A percentile compares a stretch with the other conserved stretches of the same genome.
Conservation (phyloP, 2,329 filamentous ascomycete species). For the Sporothrix schenckii region DNA sequence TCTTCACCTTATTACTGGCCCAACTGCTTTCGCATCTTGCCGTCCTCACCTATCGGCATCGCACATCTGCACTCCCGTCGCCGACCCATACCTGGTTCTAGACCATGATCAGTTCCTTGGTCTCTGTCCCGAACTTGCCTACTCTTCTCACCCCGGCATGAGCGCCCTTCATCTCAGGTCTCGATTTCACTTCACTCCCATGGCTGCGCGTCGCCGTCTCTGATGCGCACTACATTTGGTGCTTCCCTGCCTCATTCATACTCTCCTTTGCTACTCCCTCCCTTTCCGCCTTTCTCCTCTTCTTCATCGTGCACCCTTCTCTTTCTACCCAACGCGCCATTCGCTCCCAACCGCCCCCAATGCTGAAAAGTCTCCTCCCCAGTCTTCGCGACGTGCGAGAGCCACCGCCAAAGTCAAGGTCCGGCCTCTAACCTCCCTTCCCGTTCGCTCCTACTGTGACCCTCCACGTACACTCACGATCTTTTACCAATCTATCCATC, state of each 20-base stretch:
- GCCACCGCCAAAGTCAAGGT: conserved; percentile 40
- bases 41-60: background rate
- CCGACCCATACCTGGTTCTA: conserved; percentile 17
- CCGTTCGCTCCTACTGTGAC: conserved; percentile 5
- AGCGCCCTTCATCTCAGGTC: conserved; percentile 14
- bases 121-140: background rate
- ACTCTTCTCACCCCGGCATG: conserved; percentile 7
- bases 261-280: background rate
- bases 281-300: background rate
- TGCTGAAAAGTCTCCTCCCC: conserved; percentile 40
- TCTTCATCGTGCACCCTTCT: background rate
- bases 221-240: conserved; percentile 21
- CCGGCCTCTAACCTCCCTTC: conserved; percentile 28
- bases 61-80: background rate
- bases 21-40: background rate
- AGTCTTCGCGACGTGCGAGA: conserved; percentile 40
- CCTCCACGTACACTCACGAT: conserved; percentile 1
- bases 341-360: conserved; percentile 28
- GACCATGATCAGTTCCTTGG: conserved; percentile 24
- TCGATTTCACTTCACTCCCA: background rate
- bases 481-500: background rate
- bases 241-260: background rate
- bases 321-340: background rate
- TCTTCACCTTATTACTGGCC: conserved; percentile 8
- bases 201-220: conserved; percentile 22